Evolutionary conservation across 257 asterid genomes (phyloP), one percentile per base, ranked within the genome.

Genomic region (Eucommia ulmoides): DNA sequence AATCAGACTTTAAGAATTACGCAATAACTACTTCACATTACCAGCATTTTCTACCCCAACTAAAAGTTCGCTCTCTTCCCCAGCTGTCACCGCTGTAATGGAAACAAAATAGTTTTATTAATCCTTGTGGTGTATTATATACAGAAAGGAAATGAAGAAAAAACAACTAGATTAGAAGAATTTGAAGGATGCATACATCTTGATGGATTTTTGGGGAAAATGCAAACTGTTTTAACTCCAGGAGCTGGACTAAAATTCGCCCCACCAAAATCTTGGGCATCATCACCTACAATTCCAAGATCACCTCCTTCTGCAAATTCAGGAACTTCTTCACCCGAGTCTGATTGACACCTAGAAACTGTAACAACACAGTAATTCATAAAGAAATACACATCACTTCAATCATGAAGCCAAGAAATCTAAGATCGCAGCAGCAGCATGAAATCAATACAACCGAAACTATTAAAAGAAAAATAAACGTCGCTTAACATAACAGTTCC

Each of bases 21-120:
- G n/a, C n/a, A n/a, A n/a, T n/a, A n/a, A n/a, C n/a, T n/a, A n/a
- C n/a, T n/a, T n/a, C n/a, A n/a, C 33, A 62, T 54, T 86, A 91
- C 99, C 97, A n/a, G 81, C 93, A 64, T 91, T 81, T 70, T 83
- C 79, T 20, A 91, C 53, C 59, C 99, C 99, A 73, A 86, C 95
- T 9, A 91, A 64, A 59, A 91, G 87, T 63, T 83, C 97, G 33
- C 82, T 69, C 55, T 91, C 97, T 77, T 77, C 95, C 8, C 99
- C 99, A 23, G 95, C 95, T 22, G 51, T 61, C 47, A 83, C 68
- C 54, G 57, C 99, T 91, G 83, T 56, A 80, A 68, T 49, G 67
- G 7, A n/a, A 60, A 22, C 19, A 38, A 26, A 58, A 41, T 47
- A 38, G 23, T 46, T 21, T 22, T 20, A 19, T 12, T 3, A 24